A percentile compares a stretch with the other conserved stretches of the same genome.
phyloP scores from a whole-genome alignment of 192 early-diverging fungal species.

The Lobosporangium transversale region DNA sequence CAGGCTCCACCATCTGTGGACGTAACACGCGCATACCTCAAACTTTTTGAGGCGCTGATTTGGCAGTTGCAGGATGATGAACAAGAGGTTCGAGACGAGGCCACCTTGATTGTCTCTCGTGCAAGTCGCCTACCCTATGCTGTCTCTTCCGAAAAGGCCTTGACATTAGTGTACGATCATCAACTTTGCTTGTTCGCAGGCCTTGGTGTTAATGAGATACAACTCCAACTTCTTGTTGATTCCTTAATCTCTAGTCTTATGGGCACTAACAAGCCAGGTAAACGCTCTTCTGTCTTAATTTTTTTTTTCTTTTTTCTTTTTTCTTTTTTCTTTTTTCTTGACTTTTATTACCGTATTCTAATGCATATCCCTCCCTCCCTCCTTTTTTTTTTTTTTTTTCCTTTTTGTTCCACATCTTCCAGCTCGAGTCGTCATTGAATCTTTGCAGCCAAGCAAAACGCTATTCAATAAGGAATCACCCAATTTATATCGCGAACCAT shows the following conservation, averaged over 20 bases:
- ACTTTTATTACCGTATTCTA: too few relatives aligned
- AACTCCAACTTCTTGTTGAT: conserved; percentile 28
- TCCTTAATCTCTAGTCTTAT: conserved; percentile 23
- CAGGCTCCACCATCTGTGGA: conserved; percentile 50
- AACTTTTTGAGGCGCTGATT: conserved; percentile 58
- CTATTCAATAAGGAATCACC: conserved; percentile 83
- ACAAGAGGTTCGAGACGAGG: conserved; percentile 74
- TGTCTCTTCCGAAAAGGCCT: conserved; percentile 64
- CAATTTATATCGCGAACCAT: conserved; percentile 80
- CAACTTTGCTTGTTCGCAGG: conserved; percentile 43
- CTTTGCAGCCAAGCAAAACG: conserved; percentile 60
- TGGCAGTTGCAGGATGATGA: conserved; percentile 83
- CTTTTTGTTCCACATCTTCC: conserved; percentile 4
- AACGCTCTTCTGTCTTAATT: conserved; percentile 5
- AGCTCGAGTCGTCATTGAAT: conserved; percentile 40
- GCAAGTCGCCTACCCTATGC: conserved; percentile 66
- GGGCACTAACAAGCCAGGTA: conserved; percentile 45
- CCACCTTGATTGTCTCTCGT: conserved; percentile 67
- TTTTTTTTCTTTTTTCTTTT: not conserved
- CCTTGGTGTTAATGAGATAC: conserved; percentile 18
- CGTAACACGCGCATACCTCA: conserved; percentile 46
- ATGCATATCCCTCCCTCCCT: too few relatives aligned
- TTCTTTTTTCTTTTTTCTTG: not conserved
- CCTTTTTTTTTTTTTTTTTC: too few relatives aligned
- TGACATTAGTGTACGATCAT: conserved; percentile 57